A percentile compares a stretch with the other conserved stretches of the same genome.
Conservation (phyloP, 768 basidiomycete genomes). For the Mycena chlorophos region DNA sequence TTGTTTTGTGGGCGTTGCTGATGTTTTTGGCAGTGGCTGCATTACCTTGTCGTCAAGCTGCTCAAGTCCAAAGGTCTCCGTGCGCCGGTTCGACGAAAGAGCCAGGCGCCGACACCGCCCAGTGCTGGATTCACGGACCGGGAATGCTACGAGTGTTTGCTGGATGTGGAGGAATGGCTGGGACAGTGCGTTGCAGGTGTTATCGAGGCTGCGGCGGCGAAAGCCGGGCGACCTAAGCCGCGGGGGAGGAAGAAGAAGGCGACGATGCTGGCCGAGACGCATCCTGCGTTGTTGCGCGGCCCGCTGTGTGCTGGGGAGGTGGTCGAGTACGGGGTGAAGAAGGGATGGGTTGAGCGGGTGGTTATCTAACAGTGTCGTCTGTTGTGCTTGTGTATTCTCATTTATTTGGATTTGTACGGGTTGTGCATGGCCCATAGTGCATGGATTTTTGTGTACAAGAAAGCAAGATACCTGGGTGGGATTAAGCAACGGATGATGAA, state of each 20-base stretch:
- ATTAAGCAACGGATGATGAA: too few relatives aligned
- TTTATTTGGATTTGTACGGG: neutral
- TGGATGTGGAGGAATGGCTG: conserved; percentile 65
- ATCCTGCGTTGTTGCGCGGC: conserved; percentile 21
- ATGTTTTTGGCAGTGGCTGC: conserved; percentile 70
- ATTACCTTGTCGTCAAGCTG: conserved; percentile 78
- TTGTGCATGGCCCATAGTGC: too few relatives aligned
- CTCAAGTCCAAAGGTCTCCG: conserved; percentile 69
- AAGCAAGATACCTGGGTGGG: too few relatives aligned
- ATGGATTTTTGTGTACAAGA: conserved; percentile 16
- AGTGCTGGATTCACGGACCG: conserved; percentile 55
- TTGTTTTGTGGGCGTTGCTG: conserved; percentile 13
- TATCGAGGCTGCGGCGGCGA: conserved; percentile 28
- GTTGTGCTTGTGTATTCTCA: neutral
- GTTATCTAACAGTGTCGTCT: neutral
- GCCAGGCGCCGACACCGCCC: conserved; percentile 27
- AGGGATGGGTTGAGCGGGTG: conserved; percentile 54
- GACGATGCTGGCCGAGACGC: conserved; percentile 19
- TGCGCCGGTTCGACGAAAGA: conserved; percentile 45
- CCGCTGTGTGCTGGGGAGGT: conserved; percentile 59
- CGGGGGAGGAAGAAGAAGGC: conserved; percentile 29
- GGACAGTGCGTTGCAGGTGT: conserved; percentile 43
- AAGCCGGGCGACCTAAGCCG: conserved; percentile 30
- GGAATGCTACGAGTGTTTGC: conserved; percentile 67
- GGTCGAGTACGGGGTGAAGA: conserved; percentile 58